Evolutionary conservation across 2,329 filamentous ascomycete species (phyloP), one percentile per base, ranked within the genome.

Genomic region (Bipolaris oryzae): DNA sequence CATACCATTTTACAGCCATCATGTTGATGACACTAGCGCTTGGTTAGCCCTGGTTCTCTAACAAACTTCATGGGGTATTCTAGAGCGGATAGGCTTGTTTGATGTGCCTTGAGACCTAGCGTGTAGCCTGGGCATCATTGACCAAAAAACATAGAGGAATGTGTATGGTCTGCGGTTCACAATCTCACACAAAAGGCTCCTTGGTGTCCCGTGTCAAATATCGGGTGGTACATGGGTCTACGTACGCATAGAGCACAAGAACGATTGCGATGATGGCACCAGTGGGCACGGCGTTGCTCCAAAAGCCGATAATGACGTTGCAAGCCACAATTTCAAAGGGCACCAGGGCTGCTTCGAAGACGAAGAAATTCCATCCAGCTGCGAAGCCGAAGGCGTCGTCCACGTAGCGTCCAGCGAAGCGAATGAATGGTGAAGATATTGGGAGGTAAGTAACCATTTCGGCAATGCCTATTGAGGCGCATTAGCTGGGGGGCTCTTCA

Each of bases 381-480:
- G 87, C 87, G 54, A 90, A 88, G 0, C 88, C 88, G 57, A 92
- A 89, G 2, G 89, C 87, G 62, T 91, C 88, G 63, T 92, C 89
- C 28, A 92, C 88, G 63, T 86, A 92, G 44, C 88, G 84, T 13
- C 89, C 88, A 3, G 89, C 89, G 67, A 92, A 91, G 23, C 88
- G 86, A 69, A 92, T 89, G 73, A 93, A 92, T 0, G 89, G 89
- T 38, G 88, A 91, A 0, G 88, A 90, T 51, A 92, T 89, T 7
- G 90, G 89, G 2, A 91, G 78, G 62, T 89, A 91, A 0, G 88
- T 89, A 7, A 90, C 89, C 88, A 92, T 91, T 72, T 92, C 89
- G 11, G 88, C 87, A 78, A 90, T 85, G 70, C 78, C 75, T 77
- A 61, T 13, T 34, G 28, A 18, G 42, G 23, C 28, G 11, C 33